Evolutionary conservation across 331 rosid species (phyloP).

Genomic region (Malus hybrid): DNA sequence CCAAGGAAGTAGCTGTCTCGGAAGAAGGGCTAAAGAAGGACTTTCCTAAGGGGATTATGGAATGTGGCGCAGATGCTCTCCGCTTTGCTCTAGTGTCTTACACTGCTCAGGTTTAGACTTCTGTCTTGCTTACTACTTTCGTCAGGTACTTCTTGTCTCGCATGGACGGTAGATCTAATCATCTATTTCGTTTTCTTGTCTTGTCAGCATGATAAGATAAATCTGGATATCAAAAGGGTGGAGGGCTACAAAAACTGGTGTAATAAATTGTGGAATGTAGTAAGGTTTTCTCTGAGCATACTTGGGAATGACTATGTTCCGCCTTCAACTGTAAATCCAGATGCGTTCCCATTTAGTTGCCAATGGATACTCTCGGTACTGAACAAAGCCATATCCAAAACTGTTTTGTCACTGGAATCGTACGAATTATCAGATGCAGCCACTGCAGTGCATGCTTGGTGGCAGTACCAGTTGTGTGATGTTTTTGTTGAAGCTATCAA

Average conservation of each 20-base stretch:
- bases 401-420: constrained; percentile 47
- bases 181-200: constrained; percentile 4
- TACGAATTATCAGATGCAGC: constrained; percentile 80
- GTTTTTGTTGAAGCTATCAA: constrained; percentile 85
- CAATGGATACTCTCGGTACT: constrained; percentile 82
- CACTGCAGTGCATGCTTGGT: constrained; percentile 72
- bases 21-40: constrained; percentile 77
- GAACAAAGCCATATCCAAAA: constrained; percentile 61
- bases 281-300: constrained; percentile 80
- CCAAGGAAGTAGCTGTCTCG: constrained; percentile 61
- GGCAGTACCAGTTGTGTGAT: constrained; percentile 95
- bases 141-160: background rate
- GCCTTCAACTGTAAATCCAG: constrained; percentile 38
- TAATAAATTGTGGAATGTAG: constrained; percentile 89
- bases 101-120: constrained; percentile 76
- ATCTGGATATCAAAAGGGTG: constrained; percentile 83
- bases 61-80: constrained; percentile 95
- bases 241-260: constrained; percentile 87
- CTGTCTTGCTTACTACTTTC: background rate
- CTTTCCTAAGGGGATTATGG: constrained; percentile 80
- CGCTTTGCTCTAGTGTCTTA: constrained; percentile 87
- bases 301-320: constrained; percentile 83
- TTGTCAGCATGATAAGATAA: constrained; percentile 87
- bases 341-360: constrained; percentile 79
- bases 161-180: background rate